Conservation (phyloP, 139 green algal genomes). For the Pseudopediastrum boryanum region DNA sequence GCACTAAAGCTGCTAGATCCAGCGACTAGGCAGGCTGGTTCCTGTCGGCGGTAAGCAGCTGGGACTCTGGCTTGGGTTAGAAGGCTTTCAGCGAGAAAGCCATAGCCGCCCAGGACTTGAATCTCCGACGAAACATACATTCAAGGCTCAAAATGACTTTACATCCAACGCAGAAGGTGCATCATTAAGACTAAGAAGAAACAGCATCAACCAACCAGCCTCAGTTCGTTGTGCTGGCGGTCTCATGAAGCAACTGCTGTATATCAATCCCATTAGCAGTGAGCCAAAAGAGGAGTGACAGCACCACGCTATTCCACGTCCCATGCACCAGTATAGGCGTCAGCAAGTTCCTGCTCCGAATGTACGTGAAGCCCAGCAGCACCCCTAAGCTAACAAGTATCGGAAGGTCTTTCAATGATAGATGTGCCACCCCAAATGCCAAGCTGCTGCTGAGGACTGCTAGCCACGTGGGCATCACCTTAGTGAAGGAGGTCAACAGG, state of each 20-base stretch:
- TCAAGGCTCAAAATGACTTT: no score
- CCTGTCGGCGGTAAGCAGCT: no score
- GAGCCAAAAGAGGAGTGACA: conserved; percentile 76
- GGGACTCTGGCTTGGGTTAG: no score
- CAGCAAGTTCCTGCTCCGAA: conserved; percentile 79
- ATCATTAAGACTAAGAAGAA: no score
- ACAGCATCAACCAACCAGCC: no score
- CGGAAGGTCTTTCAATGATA: conserved; percentile 77
- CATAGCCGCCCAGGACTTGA: no score
- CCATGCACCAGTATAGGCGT: conserved; percentile 92
- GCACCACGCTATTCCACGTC: conserved; percentile 80
- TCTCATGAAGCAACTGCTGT: conserved; percentile 58
- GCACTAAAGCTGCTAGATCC: no score
- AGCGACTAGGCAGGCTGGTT: no score
- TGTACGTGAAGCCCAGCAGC: conserved; percentile 80
- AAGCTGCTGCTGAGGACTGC: conserved; percentile 68
- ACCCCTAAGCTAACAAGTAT: conserved; percentile 80
- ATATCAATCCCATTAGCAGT: conserved; percentile 68
- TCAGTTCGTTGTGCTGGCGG: no score
- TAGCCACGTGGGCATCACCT: conserved; percentile 67
- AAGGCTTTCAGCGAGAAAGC: no score
- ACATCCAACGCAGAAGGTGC: no score
- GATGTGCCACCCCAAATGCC: conserved; percentile 79
- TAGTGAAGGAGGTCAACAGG: conserved; percentile 82
- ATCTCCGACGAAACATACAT: no score